Percentiles rank a stretch among this genome's conserved stretches.
Evolutionary conservation across 2,329 filamentous ascomycete species (phyloP).

Genomic region (Bipolaris oryzae): DNA sequence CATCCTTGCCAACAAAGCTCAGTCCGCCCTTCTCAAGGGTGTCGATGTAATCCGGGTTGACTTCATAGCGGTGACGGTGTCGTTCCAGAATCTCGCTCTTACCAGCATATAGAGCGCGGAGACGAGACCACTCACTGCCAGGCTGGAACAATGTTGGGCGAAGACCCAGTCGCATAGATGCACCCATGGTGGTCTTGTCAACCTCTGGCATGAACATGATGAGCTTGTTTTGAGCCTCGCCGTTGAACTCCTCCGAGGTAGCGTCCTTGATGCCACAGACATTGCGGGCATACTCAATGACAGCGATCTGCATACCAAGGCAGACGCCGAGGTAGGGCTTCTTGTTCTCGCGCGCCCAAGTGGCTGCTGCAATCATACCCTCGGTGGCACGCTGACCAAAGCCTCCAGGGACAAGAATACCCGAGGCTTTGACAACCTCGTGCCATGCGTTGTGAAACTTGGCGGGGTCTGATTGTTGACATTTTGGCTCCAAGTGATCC

Average conservation of each 20-base stretch:
- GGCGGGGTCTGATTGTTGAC: slow-evolving; percentile 66
- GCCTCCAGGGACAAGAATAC: slow-evolving; percentile 74
- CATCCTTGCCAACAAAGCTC: slow-evolving; percentile 79
- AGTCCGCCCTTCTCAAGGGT: slow-evolving; percentile 71
- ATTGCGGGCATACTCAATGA: slow-evolving; percentile 84
- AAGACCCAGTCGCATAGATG: slow-evolving; percentile 84
- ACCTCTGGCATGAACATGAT: slow-evolving; percentile 95
- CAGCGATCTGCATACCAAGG: slow-evolving; percentile 89
- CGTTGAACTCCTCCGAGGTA: slow-evolving; percentile 63
- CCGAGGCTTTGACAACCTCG: slow-evolving; percentile 71
- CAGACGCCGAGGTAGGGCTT: slow-evolving; percentile 88
- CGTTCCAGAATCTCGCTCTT: slow-evolving; percentile 65
- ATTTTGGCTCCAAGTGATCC: slow-evolving; percentile 75
- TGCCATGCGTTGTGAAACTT: slow-evolving; percentile 89
- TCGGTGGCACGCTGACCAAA: slow-evolving; percentile 83
- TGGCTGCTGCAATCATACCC: slow-evolving; percentile 88
- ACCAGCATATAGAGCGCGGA: slow-evolving; percentile 74
- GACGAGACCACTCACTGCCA: slow-evolving; percentile 76
- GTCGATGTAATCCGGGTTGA: slow-evolving; percentile 79
- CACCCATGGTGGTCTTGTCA: slow-evolving; percentile 76
- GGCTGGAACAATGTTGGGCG: slow-evolving; percentile 77
- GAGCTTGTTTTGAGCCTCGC: slow-evolving; percentile 67
- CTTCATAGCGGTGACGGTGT: slow-evolving; percentile 88
- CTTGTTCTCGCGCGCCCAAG: slow-evolving; percentile 82
- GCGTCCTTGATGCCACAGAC: slow-evolving; percentile 68